These are phyloP conservation scores for Adansonia rubrostipa DNA, from an alignment of 441 rosid species.

Conservation along the genomic window DNA sequence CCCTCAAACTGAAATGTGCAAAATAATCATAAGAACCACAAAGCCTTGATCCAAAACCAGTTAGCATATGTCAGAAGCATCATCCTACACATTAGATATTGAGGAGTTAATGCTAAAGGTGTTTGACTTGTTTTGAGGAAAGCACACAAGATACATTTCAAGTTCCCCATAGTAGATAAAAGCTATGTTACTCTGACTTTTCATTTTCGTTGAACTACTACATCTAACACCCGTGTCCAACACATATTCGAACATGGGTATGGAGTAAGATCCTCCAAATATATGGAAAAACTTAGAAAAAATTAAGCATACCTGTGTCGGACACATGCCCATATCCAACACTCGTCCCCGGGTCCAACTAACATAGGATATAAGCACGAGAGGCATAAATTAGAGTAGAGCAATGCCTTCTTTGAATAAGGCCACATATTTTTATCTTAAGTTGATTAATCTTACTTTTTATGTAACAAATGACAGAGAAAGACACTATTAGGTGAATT, in stretches of 20 bases:
- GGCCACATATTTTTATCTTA: not conserved
- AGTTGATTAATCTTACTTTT: not conserved
- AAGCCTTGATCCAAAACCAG: not conserved
- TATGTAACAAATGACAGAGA: slow-evolving; percentile 14
- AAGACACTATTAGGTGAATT: not conserved
- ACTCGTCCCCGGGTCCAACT: too few species aligned
- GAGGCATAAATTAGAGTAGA: not conserved
- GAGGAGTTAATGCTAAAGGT: not conserved
- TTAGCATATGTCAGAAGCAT: not conserved
- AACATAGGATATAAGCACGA: not conserved
- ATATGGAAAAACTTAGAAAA: too few species aligned
- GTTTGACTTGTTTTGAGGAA: not conserved
- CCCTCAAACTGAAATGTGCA: not conserved
- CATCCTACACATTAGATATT: not conserved
- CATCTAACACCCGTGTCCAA: too few species aligned
- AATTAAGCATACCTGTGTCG: too few species aligned
- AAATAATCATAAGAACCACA: not conserved
- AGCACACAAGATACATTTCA: not conserved
- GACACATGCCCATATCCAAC: too few species aligned
- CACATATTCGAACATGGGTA: too few species aligned
- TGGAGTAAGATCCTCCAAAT: too few species aligned
- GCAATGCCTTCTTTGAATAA: slow-evolving; percentile 1
- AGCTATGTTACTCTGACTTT: too few species aligned
- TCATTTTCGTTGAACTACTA: too few species aligned
- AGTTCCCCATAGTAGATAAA: not conserved